Base-by-base conservation (phyloP, 2,329 filamentous ascomycete genomes). In the Spiromastix sp. region DNA sequence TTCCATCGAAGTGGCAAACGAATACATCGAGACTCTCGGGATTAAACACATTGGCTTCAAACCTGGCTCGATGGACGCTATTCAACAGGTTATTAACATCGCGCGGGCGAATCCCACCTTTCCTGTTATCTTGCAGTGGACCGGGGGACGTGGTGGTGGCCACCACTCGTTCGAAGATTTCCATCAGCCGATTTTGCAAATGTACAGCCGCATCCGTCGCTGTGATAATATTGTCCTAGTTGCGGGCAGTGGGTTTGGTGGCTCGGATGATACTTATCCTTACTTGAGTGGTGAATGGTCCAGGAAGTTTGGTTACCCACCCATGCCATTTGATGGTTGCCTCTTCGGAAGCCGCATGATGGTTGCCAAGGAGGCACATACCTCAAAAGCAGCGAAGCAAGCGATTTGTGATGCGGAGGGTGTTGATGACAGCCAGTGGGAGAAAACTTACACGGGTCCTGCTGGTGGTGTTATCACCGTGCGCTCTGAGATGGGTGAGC, bases 401-500 rank as follows among this genome's bases (percentile, higher is more conserved):
- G 85, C 86, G 24, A 95, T 95, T 50, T 79, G 84, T 25, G 84
- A 87, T 42, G 85, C 87, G 3, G 74, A 79, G 41, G 87, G 87
- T 56, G 69, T 94, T 22, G 81, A 82, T 33, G 86, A 95, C 52
- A 61, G 59, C 42, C 72, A 89, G 47, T 95, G 87, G 87, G 86
- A 94, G 63, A 79, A 87, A 64, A 93, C 85, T 4, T 94, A 94
- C 69, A 85, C 89, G 66, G 85, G 84, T 12, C 72, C 86, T 17
- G 82, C 87, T 38, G 91, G 91, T 51, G 91, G 91, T 57, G 78
- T 98, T 44, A 89, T 98, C 51, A 98, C 91, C 18, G 91, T 98
- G 32, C 78, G 86, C 45, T 98, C 91, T 1, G 91, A 98, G 65
- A 98, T 98, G 93, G 93, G 91, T 30, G 91, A 98, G 70, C 93